Evolutionary conservation across 192 early-diverging fungal genomes (phyloP).

Genomic region (Kappamyces sp.): DNA sequence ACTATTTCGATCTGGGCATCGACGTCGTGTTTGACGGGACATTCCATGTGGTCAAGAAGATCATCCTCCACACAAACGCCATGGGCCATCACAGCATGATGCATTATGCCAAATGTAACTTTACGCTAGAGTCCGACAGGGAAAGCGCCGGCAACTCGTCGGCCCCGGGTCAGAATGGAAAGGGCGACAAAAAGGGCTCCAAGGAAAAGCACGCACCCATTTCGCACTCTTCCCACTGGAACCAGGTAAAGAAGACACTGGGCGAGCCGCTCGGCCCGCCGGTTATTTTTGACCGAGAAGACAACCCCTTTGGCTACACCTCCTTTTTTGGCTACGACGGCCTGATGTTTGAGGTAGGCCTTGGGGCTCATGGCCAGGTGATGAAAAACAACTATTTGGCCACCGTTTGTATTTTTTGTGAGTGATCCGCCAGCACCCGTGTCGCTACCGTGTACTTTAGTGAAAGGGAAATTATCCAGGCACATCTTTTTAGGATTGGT

Average conservation of each 20-base stretch:
- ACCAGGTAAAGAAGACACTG: slow-evolving; percentile 17
- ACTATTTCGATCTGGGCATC: slow-evolving; percentile 69
- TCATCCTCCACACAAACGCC: slow-evolving; percentile 65
- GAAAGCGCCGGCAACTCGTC: slow-evolving; percentile 9
- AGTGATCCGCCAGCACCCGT: too few species aligned
- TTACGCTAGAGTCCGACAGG: slow-evolving; percentile 12
- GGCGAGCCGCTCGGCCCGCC: slow-evolving; percentile 35
- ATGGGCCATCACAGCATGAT: slow-evolving; percentile 67
- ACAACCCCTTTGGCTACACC: slow-evolving; percentile 65
- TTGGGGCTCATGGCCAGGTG: too few species aligned
- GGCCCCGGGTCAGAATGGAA: too few species aligned
- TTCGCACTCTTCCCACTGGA: slow-evolving; percentile 19
- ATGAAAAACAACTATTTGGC: too few species aligned
- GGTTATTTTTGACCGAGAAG: slow-evolving; percentile 48
- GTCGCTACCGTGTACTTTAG: too few species aligned
- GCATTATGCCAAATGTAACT: slow-evolving; percentile 39
- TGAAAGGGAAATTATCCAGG: too few species aligned
- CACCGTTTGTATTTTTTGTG: too few species aligned
- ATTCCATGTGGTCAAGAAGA: slow-evolving; percentile 63
- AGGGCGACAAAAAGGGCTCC: slow-evolving; percentile 1
- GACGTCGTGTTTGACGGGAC: slow-evolving; percentile 66
- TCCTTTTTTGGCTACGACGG: slow-evolving; percentile 51
- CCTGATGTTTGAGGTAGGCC: slow-evolving; percentile 6
- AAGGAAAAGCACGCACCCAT: slow-evolving; percentile 25
- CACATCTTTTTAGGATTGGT: too few species aligned